A percentile compares a stretch with the other conserved stretches of the same genome.
phyloP scores from a whole-genome alignment of 2,329 filamentous ascomycete genomes.

The Elsinoe ampelina region DNA sequence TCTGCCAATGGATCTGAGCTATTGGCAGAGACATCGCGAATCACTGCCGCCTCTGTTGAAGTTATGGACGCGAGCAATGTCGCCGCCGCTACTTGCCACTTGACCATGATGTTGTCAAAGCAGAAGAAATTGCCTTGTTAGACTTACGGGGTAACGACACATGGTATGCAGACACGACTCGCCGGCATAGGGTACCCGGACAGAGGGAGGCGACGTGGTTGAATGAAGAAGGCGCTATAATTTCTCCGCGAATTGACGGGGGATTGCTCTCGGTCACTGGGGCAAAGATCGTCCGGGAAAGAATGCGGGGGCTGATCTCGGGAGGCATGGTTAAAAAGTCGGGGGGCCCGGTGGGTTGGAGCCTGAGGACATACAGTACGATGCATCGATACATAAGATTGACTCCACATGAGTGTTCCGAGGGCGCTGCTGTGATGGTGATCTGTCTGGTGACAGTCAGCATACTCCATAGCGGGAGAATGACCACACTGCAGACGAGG shows the following conservation, averaged over 20 bases:
- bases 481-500: too few relatives aligned
- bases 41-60: background rate
- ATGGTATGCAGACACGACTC: background rate
- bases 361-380: too few relatives aligned
- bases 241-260: slow-evolving; percentile 7
- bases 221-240: slow-evolving; percentile 4
- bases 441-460: background rate
- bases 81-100: too few relatives aligned
- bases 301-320: background rate
- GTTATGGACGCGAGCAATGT: background rate
- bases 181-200: background rate
- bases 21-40: background rate
- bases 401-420: too few relatives aligned
- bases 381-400: too few relatives aligned
- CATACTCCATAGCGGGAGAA: too few relatives aligned
- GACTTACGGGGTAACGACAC: background rate
- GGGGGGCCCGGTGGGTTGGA: background rate
- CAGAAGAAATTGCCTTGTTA: background rate
- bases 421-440: background rate
- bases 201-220: background rate
- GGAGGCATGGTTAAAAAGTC: background rate
- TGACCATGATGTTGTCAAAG: background rate
- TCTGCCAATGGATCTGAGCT: slow-evolving; percentile 7
- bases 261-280: background rate
- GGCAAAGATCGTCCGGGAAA: slow-evolving; percentile 4